Evolutionary conservation across 805 yeast genomes (phyloP).

Genomic region (Yarrowia hollandica): DNA sequence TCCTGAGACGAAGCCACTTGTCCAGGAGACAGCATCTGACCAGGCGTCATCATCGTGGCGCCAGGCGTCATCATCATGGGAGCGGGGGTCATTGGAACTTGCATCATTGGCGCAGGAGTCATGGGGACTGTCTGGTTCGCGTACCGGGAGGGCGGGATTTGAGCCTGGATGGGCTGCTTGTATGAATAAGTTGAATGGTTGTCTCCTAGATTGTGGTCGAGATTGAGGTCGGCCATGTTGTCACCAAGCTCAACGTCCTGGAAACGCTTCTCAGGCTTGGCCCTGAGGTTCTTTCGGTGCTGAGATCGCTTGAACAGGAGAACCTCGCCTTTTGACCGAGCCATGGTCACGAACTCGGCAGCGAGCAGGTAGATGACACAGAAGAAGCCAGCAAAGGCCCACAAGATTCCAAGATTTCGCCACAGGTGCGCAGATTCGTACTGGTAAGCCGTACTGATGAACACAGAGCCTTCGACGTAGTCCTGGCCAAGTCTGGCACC

Average conservation of each 20-base stretch:
- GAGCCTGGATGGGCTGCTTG: conserved; percentile 15
- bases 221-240: conserved; percentile 32
- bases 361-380: conserved; percentile 53
- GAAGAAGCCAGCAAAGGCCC: conserved; percentile 59
- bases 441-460: conserved; percentile 47
- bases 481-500: conserved; percentile 56
- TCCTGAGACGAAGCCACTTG: neutral
- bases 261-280: conserved; percentile 27
- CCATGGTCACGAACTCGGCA: conserved; percentile 48
- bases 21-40: neutral
- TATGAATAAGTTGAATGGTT: conserved; percentile 33
- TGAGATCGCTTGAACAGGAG: conserved; percentile 47
- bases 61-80: conserved; percentile 3
- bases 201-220: conserved; percentile 37
- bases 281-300: conserved; percentile 31
- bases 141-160: conserved; percentile 1
- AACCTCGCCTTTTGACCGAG: conserved; percentile 57
- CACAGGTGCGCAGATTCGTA: conserved; percentile 54
- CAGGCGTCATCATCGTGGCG: neutral
- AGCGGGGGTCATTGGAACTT: neutral
- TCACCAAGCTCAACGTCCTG: conserved; percentile 38
- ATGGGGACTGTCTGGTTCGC: neutral
- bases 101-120: neutral
- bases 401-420: conserved; percentile 64
- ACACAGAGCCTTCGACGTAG: conserved; percentile 55